Evolutionary conservation across 148 eudicot genomes (phyloP).

Genomic region (Fagopyrum tataricum): DNA sequence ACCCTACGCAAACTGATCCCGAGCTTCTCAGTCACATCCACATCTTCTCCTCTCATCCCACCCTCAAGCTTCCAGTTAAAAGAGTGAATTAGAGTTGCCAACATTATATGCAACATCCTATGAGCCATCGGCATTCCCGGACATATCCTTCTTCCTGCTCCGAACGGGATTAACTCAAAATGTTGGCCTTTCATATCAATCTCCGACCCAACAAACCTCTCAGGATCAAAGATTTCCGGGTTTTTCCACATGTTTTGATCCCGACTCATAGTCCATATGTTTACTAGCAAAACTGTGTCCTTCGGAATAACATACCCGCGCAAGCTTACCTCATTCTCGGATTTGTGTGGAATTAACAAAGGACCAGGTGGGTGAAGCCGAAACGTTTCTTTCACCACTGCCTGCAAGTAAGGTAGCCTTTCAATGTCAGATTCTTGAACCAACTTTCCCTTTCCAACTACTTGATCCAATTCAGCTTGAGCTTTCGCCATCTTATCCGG

Average conservation of each 20-base stretch:
- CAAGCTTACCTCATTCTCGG: conserved; percentile 32
- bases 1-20: no score
- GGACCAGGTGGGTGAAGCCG: conserved; percentile 69
- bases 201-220: conserved; percentile 40
- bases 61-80: no score
- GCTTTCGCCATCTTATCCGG: conserved; percentile 23
- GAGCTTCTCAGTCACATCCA: no score
- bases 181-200: conserved; percentile 47
- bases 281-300: conserved; percentile 56
- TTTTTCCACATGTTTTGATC: conserved; percentile 47
- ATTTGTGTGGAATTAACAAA: conserved; percentile 47
- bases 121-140: no score
- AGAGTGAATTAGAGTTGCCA: no score
- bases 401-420: conserved; percentile 57
- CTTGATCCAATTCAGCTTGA: conserved; percentile 21
- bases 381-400: conserved; percentile 46
- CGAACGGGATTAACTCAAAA: no score
- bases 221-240: conserved; percentile 43
- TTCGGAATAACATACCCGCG: conserved; percentile 44
- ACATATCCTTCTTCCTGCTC: no score
- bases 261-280: conserved; percentile 68
- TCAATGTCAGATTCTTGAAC: conserved; percentile 31
- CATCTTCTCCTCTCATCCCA: no score
- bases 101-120: no score
- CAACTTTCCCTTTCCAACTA: conserved; percentile 10